phyloP scores from a whole-genome alignment of 2,329 filamentous ascomycete genomes.

The Fusarium caatingaense region DNA sequence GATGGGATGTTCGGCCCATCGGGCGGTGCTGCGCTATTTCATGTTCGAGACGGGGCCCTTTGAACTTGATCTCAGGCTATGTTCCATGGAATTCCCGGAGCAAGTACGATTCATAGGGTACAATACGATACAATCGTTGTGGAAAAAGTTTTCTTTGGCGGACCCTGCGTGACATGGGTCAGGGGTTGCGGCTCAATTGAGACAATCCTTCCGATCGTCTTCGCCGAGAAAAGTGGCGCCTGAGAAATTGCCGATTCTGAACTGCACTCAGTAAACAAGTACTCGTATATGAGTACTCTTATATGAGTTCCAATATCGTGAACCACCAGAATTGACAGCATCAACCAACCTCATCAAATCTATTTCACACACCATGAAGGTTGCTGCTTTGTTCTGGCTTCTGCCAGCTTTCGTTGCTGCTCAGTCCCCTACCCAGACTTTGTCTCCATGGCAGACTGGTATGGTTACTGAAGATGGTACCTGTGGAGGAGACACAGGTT shows the following conservation, averaged over 20 bases:
- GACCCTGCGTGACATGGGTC: not conserved
- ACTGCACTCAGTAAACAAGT: not conserved
- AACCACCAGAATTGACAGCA: not conserved
- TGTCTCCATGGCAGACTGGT: constrained; percentile 16
- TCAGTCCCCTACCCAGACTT: not conserved
- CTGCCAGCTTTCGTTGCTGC: constrained; percentile 5
- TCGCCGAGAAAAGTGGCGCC: not conserved
- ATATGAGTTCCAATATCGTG: not conserved
- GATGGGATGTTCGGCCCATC: not conserved
- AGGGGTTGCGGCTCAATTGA: not conserved
- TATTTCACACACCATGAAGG: not conserved
- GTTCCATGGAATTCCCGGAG: not conserved
- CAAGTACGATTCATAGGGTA: not conserved
- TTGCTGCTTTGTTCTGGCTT: not conserved
- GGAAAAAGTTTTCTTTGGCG: not conserved
- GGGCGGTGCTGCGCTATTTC: not conserved
- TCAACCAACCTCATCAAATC: too few relatives aligned
- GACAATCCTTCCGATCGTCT: not conserved
- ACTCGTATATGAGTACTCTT: not conserved
- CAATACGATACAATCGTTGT: not conserved
- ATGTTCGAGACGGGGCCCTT: not conserved
- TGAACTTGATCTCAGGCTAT: not conserved
- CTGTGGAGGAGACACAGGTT: constrained; percentile 5
- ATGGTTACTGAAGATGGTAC: constrained; percentile 5
- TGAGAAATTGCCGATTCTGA: not conserved